Conservation (phyloP, 2,329 filamentous ascomycete species). For the Monosporascus sp. region DNA sequence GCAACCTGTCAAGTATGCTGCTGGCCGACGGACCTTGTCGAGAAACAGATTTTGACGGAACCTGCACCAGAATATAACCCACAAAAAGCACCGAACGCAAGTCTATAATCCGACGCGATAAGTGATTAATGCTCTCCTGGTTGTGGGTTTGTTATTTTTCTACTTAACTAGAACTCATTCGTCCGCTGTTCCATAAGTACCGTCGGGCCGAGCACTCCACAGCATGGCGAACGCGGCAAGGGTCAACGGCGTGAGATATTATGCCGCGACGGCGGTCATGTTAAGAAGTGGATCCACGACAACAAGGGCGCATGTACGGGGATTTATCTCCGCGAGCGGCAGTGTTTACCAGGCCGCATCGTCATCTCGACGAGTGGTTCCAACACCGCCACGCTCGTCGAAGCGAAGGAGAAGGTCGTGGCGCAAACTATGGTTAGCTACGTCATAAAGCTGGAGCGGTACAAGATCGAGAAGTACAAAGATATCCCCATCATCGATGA, state of each 20-base stretch:
- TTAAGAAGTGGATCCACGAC: slow-evolving; percentile 20
- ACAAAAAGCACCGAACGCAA: slow-evolving; percentile 41
- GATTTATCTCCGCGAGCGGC: slow-evolving; percentile 44
- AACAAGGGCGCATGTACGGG: slow-evolving; percentile 30
- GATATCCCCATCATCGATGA: slow-evolving; percentile 31
- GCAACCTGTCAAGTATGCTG: slow-evolving; percentile 33
- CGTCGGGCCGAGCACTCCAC: slow-evolving; percentile 21
- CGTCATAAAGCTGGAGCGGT: slow-evolving; percentile 55
- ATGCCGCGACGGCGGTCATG: slow-evolving; percentile 16
- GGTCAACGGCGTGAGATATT: slow-evolving; percentile 22
- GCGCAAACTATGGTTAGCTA: slow-evolving; percentile 60
- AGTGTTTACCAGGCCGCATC: slow-evolving; percentile 46
- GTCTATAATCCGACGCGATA: slow-evolving; percentile 18
- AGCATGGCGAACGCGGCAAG: slow-evolving; percentile 26
- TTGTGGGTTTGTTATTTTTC: background rate
- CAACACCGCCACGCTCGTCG: slow-evolving; percentile 58
- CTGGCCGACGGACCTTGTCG: slow-evolving; percentile 38
- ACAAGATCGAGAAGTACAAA: slow-evolving; percentile 50
- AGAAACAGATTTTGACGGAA: slow-evolving; percentile 42
- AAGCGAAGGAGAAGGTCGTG: slow-evolving; percentile 55
- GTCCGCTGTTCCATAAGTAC: slow-evolving; percentile 6
- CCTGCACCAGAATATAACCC: slow-evolving; percentile 41
- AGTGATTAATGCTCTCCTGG: background rate
- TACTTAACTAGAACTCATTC: slow-evolving; percentile 24
- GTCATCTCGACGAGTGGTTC: slow-evolving; percentile 63